These are phyloP conservation scores for Fusarium stilboides DNA, from an alignment of 2,329 filamentous ascomycete species.

Conservation along the genomic window DNA sequence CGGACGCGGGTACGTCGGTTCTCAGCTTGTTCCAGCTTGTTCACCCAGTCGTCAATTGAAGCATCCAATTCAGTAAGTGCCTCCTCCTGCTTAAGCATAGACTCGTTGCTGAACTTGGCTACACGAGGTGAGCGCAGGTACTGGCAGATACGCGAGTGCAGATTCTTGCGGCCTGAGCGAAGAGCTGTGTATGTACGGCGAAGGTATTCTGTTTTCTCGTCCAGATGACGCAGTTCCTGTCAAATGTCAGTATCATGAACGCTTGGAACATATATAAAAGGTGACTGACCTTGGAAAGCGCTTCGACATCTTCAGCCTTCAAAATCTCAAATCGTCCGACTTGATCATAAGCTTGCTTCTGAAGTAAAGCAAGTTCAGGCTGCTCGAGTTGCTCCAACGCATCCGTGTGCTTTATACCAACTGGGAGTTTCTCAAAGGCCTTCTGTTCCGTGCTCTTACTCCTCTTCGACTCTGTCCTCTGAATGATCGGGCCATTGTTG, in stretches of 20 bases:
- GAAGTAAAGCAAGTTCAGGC: slow-evolving; percentile 66
- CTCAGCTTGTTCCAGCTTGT: slow-evolving; percentile 85
- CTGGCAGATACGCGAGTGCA: slow-evolving; percentile 83
- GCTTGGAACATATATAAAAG: not conserved
- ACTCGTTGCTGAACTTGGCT: slow-evolving; percentile 80
- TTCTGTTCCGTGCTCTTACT: slow-evolving; percentile 67
- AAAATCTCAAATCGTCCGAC: slow-evolving; percentile 77
- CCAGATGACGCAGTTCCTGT: slow-evolving; percentile 81
- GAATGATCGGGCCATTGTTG: slow-evolving; percentile 56
- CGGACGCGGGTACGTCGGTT: slow-evolving; percentile 81
- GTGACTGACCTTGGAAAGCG: slow-evolving; percentile 71
- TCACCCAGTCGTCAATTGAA: slow-evolving; percentile 85
- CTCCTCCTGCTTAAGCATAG: slow-evolving; percentile 85
- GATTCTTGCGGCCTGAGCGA: slow-evolving; percentile 80
- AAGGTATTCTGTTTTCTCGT: slow-evolving; percentile 84
- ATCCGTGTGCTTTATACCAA: slow-evolving; percentile 69
- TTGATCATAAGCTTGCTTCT: slow-evolving; percentile 74
- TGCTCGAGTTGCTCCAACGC: slow-evolving; percentile 64
- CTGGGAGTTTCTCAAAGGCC: slow-evolving; percentile 74
- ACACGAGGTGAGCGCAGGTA: slow-evolving; percentile 80
- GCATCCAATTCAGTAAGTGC: slow-evolving; percentile 81
- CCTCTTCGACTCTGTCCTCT: slow-evolving; percentile 60
- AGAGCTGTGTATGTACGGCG: slow-evolving; percentile 83
- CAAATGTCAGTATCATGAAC: slow-evolving; percentile 12
- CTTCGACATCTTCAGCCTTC: slow-evolving; percentile 72